phyloP scores from a whole-genome alignment of 495 filamentous ascomycete genomes.

The Acidomyces sp. region DNA sequence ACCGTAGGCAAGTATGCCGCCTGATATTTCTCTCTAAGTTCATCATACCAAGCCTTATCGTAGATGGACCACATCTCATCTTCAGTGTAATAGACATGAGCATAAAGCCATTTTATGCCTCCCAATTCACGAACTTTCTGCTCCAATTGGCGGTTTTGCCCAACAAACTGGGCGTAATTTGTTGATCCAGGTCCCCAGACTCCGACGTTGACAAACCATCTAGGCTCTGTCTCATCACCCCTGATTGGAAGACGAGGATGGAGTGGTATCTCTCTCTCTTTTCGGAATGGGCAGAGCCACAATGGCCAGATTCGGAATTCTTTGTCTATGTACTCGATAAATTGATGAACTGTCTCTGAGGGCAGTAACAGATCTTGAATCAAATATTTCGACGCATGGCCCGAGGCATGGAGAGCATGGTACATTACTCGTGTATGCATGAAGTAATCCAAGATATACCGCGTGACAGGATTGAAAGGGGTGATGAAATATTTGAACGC shows the following conservation, averaged over 20 bases:
- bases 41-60: conserved; percentile 38
- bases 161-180: conserved; percentile 14
- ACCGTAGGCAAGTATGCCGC: conserved; percentile 41
- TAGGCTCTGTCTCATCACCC: neutral
- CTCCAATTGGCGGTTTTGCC: conserved; percentile 22
- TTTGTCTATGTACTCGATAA: conserved; percentile 39
- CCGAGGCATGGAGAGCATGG: conserved; percentile 44
- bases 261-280: conserved; percentile 6
- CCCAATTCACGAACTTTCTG: conserved; percentile 17
- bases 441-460: conserved; percentile 50
- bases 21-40: conserved; percentile 37
- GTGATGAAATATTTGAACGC: conserved; percentile 43
- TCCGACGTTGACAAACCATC: conserved; percentile 18
- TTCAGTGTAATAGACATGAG: conserved; percentile 44
- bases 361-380: conserved; percentile 48
- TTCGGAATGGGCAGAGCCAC: conserved; percentile 44
- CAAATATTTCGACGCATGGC: conserved; percentile 39
- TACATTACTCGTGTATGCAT: conserved; percentile 53
- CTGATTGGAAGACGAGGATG: conserved; percentile 1
- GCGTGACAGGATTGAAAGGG: conserved; percentile 42
- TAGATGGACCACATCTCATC: conserved; percentile 45
- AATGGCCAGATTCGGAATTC: conserved; percentile 43
- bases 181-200: conserved; percentile 23
- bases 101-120: conserved; percentile 32
- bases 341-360: conserved; percentile 34